Base-by-base conservation (phyloP, 108 stramenopile species). In the Chaetoceros tenuissimus region DNA sequence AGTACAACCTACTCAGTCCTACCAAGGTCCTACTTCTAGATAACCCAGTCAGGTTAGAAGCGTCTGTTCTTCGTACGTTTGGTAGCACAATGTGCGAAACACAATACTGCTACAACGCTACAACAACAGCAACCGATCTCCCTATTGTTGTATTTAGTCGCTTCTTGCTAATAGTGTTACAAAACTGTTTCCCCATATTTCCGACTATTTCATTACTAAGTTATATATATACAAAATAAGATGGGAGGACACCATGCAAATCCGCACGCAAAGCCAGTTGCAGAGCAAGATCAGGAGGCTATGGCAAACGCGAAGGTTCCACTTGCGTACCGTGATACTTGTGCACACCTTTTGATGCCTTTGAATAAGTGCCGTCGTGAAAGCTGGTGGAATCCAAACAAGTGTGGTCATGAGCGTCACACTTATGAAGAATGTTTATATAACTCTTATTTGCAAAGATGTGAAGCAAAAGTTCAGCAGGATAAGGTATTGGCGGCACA, bases 401-500 rank as follows among this genome's bases (percentile, higher is more conserved):
- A 85, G 54, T 97, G 96, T 68, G 77, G 74, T 43, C 91, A 97
- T 67, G 84, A 93, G 56, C 87, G 96, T 62, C 96, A 97, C 60
- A 87, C 81, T 25, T 97, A 94, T 62, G 96, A 97, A 77, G 91
- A 94, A 61, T 97, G 96, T 61, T 72, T 87, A 78, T 97, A 97
- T 60, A 85, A 87, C 69, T 76, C 92, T 5, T 94, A 82, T 72
- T 65, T 85, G 62, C 82, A 90, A 67, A 75, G 92, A 51, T 71
- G 80, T 19, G 80, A 79, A 61, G 73, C 75, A 44, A 89, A 89
- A 71, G 77, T 77, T 29, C 79, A 79, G 29, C 23, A 54, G 55
- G 66, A 65, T 31, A 23, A 46, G 13, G 16, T 40, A 20, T 40
- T 40, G 13, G 34, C 34, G 8, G 8, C 5, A 40, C 5, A 13